Evolutionary conservation across 306 rosid species (phyloP), one percentile per base, ranked within the genome.

Genomic region (Sindora glabra): DNA sequence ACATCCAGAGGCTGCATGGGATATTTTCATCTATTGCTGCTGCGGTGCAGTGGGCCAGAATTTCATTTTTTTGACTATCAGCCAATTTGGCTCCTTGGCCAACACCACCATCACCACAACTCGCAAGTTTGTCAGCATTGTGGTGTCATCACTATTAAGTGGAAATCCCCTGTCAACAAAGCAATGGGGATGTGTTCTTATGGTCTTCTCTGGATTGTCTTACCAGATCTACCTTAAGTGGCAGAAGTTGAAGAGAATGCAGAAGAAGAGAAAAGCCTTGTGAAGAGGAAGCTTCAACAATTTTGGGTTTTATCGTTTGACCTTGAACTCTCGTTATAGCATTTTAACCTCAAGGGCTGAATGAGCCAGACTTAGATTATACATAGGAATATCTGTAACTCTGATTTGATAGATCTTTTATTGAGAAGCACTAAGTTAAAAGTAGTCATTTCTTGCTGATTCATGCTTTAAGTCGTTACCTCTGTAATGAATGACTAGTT

Each of bases 11-110:
- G 97, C 85, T 70, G 94, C 95, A 41, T 89, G 95, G 95, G 97
- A 94, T 77, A 89, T 89, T 48, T 64, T 89, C 39, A 71, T 84
- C 41, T 94, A 74, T 50, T 94, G 99, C 50, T 89, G 94, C 27
- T 94, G 99, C 59, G 99, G 99, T 44, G 99, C 97, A 1, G 96
- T 89, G 15, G 99, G 99, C 71, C 99, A 89, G 81, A 94, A 94
- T 55, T 94, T 94, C 65, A 94, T 94, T 65, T 94, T 94, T 81
- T 75, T 94, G 53, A 94, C 97, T 22, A 94, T 94, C 45, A 89
- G 99, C 68, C 80, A 79, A 52, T 94, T 94, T 45, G 99, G 99
- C 39, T 94, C 99, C 26, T 79, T 94, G 19, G 95, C 94, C 10
- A 89, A 94, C 64, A 94, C 97, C 50, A 94, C 99, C 75, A 89